Evolutionary conservation across 164 flowering plant species (phyloP), one percentile per base, ranked within the genome.

Genomic region (Macadamia tetraphylla): DNA sequence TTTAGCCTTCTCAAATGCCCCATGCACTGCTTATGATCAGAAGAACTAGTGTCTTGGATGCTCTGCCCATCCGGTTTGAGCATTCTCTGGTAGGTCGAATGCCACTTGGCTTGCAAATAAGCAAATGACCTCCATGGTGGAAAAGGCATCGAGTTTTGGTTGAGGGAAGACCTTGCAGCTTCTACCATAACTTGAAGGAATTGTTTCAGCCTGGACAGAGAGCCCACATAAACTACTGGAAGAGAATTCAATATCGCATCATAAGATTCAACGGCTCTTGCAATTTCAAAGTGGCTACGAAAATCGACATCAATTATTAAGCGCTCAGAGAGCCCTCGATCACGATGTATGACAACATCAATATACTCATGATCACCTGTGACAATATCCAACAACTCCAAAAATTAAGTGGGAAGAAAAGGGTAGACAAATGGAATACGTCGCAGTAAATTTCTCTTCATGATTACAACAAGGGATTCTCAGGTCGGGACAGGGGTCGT

Each of bases 71-170:
- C 85, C 14, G 78, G 81, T 52, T 42, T 35, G 5, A 77, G 30
- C 48, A 69, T 70, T 70, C 97, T 81, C 73, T 82, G 75, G 77
- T 81, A 84, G 0, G 90, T 76, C 13, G 98, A 89, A 10, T 82
- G 81, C 98, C 98, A 93, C 70, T 93, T 93, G 0, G 94, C 85
- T 78, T 91, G 91, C 80, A 91, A 69, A 73, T 93, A 93, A 46
- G 92, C 88, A 13, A 91, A 83, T 13, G 98, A 91, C 74, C 98
- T 86, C 97, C 97, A 93, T 6, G 98, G 98, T 63, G 97, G 98
- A 58, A 93, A 81, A 58, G 97, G 98, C 98, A 93, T 93, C 15
- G 96, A 91, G 66, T 91, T 93, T 75, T 89, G 96, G 76, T 86
- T 85, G 3, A 93, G 84, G 43, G 98, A 93, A 43, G 80, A 79